Percentiles rank a stretch among this genome's conserved stretches.
Evolutionary conservation across 768 basidiomycete genomes (phyloP).

Genomic region (Tricholomella constricta): DNA sequence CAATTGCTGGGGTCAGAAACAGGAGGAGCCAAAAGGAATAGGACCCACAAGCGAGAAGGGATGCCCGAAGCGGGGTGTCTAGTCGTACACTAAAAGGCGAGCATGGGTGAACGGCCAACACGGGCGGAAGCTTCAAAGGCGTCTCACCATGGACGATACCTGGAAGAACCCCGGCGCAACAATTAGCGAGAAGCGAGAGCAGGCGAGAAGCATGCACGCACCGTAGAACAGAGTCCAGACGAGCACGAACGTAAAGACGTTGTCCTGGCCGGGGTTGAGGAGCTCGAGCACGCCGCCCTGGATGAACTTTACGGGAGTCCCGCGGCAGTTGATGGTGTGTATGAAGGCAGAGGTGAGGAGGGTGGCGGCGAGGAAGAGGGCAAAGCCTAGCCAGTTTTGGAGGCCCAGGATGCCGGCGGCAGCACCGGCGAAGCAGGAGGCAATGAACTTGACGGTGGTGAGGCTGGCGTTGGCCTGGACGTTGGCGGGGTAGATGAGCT

Average conservation of each 20-base stretch:
- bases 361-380: slow-evolving; percentile 70
- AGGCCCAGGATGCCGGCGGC: slow-evolving; percentile 89
- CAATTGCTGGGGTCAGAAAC: background rate
- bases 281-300: slow-evolving; percentile 67
- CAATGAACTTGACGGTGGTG: slow-evolving; percentile 74
- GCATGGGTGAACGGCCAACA: slow-evolving; percentile 7
- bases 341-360: slow-evolving; percentile 68
- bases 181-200: too few relatives aligned
- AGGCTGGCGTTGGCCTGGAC: slow-evolving; percentile 63
- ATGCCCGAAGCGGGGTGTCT: slow-evolving; percentile 3
- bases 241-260: slow-evolving; percentile 86
- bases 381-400: slow-evolving; percentile 82
- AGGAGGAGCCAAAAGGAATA: too few relatives aligned
- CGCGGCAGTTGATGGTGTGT: slow-evolving; percentile 70
- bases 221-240: slow-evolving; percentile 95
- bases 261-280: slow-evolving; percentile 86
- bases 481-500: slow-evolving; percentile 69
- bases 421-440: slow-evolving; percentile 84
- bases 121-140: slow-evolving; percentile 1
- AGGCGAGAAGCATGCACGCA: too few relatives aligned
- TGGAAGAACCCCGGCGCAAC: slow-evolving; percentile 16
- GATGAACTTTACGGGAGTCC: slow-evolving; percentile 62
- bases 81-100: slow-evolving; percentile 25
- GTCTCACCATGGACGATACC: slow-evolving; percentile 53
- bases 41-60: too few relatives aligned